These are phyloP conservation scores for Phlyctochytrium planicorne DNA, from an alignment of 192 early-diverging fungal species.

Conservation along the genomic window DNA sequence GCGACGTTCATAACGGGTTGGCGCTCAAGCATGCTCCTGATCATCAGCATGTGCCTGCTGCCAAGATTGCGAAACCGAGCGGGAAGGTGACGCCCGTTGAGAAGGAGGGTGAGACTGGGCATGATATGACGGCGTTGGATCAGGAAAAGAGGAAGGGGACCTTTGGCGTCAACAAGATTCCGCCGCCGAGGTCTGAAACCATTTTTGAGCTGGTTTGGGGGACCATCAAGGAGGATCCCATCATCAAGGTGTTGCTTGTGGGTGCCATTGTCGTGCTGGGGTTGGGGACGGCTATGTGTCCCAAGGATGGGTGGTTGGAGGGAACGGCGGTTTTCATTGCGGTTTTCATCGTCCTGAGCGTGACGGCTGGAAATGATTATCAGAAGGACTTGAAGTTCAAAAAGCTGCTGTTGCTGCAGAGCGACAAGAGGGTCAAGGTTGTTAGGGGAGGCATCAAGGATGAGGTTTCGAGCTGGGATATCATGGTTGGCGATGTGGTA, in stretches of 20 bases:
- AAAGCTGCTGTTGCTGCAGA: conserved; percentile 54
- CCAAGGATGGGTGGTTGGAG: conserved; percentile 50
- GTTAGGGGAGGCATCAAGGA: conserved; percentile 52
- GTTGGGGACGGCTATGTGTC: conserved; percentile 54
- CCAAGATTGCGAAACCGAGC: no score
- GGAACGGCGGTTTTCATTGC: conserved; percentile 59
- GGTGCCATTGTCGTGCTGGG: conserved; percentile 52
- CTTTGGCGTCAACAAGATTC: conserved; percentile 54
- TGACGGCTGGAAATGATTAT: conserved; percentile 62
- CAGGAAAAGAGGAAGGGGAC: conserved; percentile 28
- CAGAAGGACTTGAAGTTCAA: conserved; percentile 63
- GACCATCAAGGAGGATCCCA: conserved; percentile 58
- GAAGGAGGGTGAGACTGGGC: not conserved
- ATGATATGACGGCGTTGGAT: conserved; percentile 42
- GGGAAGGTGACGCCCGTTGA: conserved; percentile 2
- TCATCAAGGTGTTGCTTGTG: conserved; percentile 57
- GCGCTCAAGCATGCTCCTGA: conserved; percentile 6
- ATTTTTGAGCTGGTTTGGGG: conserved; percentile 55
- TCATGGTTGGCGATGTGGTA: conserved; percentile 58
- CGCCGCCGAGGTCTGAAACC: conserved; percentile 53
- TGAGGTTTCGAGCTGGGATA: conserved; percentile 55
- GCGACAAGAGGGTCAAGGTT: conserved; percentile 55
- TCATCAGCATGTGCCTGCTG: not conserved
- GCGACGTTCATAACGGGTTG: conserved; percentile 47
- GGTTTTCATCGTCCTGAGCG: conserved; percentile 54